Percentiles rank a stretch among this genome's conserved stretches.
These are phyloP conservation scores for Beauveria sp. DNA, from an alignment of 2,329 filamentous ascomycete genomes.

Conservation along the genomic window DNA sequence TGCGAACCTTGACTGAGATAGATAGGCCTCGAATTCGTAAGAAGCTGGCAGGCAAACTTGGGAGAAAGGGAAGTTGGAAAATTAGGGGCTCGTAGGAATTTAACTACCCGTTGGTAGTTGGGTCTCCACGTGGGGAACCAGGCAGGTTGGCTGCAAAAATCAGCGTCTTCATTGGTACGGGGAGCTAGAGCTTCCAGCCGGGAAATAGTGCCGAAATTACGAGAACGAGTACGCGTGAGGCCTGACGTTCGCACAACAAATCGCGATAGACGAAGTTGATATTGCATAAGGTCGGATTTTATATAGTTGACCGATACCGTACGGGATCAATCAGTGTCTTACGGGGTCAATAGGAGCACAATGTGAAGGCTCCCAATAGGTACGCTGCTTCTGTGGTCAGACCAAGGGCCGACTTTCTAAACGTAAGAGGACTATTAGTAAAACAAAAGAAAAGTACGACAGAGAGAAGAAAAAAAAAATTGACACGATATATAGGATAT, in stretches of 20 bases:
- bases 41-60: too few species aligned
- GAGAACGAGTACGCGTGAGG: constrained; percentile 5
- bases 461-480: too few species aligned
- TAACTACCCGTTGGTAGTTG: background rate
- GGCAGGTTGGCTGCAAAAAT: background rate
- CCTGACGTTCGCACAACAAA: background rate
- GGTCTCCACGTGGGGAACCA: background rate
- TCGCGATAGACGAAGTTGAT: background rate
- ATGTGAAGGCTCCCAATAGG: too few species aligned
- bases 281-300: background rate
- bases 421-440: too few species aligned
- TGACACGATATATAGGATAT: too few species aligned
- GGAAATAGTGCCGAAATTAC: background rate
- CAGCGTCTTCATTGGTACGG: background rate
- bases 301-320: background rate
- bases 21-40: background rate
- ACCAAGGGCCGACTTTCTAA: too few species aligned
- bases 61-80: background rate
- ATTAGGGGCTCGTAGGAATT: background rate
- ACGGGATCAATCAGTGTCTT: too few species aligned
- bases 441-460: too few species aligned
- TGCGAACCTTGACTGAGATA: background rate
- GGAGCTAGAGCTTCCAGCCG: background rate
- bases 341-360: too few species aligned
- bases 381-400: too few species aligned